Conservation (phyloP, 352 stramenopile genomes). For the Phytopythium cucurbitacearum region DNA sequence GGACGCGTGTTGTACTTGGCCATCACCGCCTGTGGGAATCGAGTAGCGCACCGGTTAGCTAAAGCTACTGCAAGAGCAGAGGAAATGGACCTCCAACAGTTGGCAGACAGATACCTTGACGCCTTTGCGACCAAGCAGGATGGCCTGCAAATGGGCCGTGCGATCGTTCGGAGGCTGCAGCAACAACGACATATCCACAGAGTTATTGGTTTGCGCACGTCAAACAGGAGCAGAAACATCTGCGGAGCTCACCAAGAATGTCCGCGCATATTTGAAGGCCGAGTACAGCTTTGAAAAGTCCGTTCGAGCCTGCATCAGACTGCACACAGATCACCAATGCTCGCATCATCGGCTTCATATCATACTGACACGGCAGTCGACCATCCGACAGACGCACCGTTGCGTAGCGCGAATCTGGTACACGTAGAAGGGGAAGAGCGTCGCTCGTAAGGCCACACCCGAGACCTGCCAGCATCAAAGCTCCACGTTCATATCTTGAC, state of each 20-base stretch:
- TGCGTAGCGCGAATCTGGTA: slow-evolving; percentile 67
- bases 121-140: slow-evolving; percentile 43
- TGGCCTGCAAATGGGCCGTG: slow-evolving; percentile 44
- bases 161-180: slow-evolving; percentile 30
- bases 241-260: slow-evolving; percentile 39
- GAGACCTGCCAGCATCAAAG: slow-evolving; percentile 24
- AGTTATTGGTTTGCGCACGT: neutral
- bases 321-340: slow-evolving; percentile 6
- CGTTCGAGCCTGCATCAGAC: slow-evolving; percentile 41
- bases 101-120: slow-evolving; percentile 19
- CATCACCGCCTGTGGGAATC: slow-evolving; percentile 33
- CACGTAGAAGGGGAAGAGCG: slow-evolving; percentile 72
- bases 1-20: slow-evolving; percentile 75
- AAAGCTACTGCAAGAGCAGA: neutral
- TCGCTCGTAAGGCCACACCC: slow-evolving; percentile 54
- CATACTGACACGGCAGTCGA: neutral
- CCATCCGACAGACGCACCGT: slow-evolving; percentile 17
- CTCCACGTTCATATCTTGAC: no score
- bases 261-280: slow-evolving; percentile 68
- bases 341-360: neutral
- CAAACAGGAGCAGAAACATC: neutral
- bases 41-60: neutral
- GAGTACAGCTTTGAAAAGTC: slow-evolving; percentile 69
- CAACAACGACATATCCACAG: slow-evolving; percentile 4
- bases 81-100: neutral